Base-by-base conservation (phyloP, 1,139 yeast genomes). In the Maudiozyma humilis region DNA sequence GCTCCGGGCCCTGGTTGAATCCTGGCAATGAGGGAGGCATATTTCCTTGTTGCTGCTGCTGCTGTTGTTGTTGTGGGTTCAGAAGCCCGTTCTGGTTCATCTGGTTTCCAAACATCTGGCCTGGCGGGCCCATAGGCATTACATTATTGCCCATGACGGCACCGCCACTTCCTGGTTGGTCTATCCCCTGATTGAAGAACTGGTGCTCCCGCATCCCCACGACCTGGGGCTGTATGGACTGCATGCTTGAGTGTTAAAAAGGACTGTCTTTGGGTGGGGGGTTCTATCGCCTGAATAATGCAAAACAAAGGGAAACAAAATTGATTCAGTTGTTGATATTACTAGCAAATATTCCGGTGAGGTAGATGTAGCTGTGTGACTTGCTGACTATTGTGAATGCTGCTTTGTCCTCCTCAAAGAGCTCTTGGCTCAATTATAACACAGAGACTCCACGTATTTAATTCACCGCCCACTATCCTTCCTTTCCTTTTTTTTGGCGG, bases 151-250 rank as follows among this genome's bases (percentile, higher is more conserved):
- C 10, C 27, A 23, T 23, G 6, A 10, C 8, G 27, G 6, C 10
- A 23, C 18, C 27, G 23, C 10, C 47, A 10, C 39, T 41, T 14
- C 53, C 49, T 34, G 52, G 59, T 16, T 51, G 59, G 16, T 59
- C 58, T 27, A 40, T 44, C 23, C 49, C 55, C 41, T 56, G 61
- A 12, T 44, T 41, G 39, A 55, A 56, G 33, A 51, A 55, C 43
- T 58, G 63, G 17, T 57, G 63, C 17, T 58, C 63, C 3, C 56
- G 53, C 47, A 55, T 52, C 13, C 59, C 56, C 41, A 59, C 45
- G 30, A 47, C 53, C 32, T 54, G 56, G 8, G 55, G 52, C 35
- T 57, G 60, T 31, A 57, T 48, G 2, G 59, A 47, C 43, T 57
- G 62, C 59, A 57, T 56, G 15, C 8, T 17, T 7, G 20, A 3